A percentile compares a stretch with the other conserved stretches of the same genome.
Evolutionary conservation across 2,329 filamentous ascomycete genomes (phyloP).

Genomic region (Xylariaceae sp.): DNA sequence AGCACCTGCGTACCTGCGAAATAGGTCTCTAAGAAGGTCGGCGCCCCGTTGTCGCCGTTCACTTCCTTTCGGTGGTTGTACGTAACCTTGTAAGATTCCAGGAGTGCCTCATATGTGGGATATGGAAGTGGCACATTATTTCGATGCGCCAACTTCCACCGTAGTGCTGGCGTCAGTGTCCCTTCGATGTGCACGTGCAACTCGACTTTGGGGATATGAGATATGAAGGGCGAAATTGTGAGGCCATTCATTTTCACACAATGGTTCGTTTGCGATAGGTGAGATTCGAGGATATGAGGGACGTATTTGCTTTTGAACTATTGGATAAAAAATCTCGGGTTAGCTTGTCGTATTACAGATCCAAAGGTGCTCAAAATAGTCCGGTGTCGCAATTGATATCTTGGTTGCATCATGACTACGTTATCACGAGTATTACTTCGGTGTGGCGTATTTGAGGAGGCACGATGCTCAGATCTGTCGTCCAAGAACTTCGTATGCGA

Average conservation of each 20-base stretch:
- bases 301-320: too few relatives aligned
- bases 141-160: slow-evolving; percentile 45
- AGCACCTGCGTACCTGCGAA: slow-evolving; percentile 39
- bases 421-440: too few relatives aligned
- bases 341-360: too few relatives aligned
- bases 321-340: too few relatives aligned
- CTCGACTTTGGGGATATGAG: slow-evolving; percentile 46
- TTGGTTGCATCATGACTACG: too few relatives aligned
- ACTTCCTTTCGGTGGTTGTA: slow-evolving; percentile 44
- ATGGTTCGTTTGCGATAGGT: background rate
- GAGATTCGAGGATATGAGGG: background rate
- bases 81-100: slow-evolving; percentile 39
- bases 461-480: too few relatives aligned
- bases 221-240: slow-evolving; percentile 40
- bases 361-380: too few relatives aligned
- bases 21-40: slow-evolving; percentile 40
- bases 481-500: too few relatives aligned
- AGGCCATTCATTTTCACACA: slow-evolving; percentile 34
- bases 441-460: too few relatives aligned
- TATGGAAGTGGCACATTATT: slow-evolving; percentile 41
- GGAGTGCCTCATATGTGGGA: slow-evolving; percentile 36
- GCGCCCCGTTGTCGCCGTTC: slow-evolving; percentile 37
- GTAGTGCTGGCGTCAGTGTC: slow-evolving; percentile 44
- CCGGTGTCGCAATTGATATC: too few relatives aligned
- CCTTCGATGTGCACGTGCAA: slow-evolving; percentile 52